These are phyloP conservation scores for Hypoxylon sp. DNA, from an alignment of 2,329 filamentous ascomycete species.

Conservation along the genomic window DNA sequence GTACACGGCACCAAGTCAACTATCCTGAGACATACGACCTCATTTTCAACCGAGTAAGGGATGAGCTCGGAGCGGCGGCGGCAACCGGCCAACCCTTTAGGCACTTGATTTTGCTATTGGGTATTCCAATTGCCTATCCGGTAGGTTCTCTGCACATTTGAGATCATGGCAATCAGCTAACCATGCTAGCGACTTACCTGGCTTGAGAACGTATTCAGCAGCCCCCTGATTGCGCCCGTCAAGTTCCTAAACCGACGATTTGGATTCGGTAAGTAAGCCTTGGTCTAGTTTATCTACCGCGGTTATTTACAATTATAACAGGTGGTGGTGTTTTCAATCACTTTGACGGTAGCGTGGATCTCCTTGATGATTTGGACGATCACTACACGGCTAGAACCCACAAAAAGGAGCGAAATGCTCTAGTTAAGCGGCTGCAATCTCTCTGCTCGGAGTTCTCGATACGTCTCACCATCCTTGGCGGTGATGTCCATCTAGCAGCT, in stretches of 20 bases:
- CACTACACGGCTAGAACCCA: slow-evolving; percentile 95
- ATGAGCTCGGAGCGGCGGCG: slow-evolving; percentile 79
- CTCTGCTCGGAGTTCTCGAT: slow-evolving; percentile 89
- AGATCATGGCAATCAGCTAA: slow-evolving; percentile 27
- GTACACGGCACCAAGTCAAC: slow-evolving; percentile 93
- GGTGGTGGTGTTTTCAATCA: slow-evolving; percentile 91
- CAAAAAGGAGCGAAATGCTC: slow-evolving; percentile 85
- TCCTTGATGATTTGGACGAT: slow-evolving; percentile 93
- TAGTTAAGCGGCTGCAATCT: slow-evolving; percentile 86
- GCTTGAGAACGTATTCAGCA: slow-evolving; percentile 92
- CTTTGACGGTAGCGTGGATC: slow-evolving; percentile 93
- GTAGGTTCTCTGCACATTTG: slow-evolving; percentile 67
- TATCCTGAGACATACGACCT: slow-evolving; percentile 91
- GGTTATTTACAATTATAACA: slow-evolving; percentile 36
- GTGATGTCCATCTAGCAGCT: slow-evolving; percentile 93
- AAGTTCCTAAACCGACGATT: slow-evolving; percentile 93
- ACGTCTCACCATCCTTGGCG: slow-evolving; percentile 91
- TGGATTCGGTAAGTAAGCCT: slow-evolving; percentile 70
- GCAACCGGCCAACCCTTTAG: slow-evolving; percentile 82
- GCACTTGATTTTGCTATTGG: slow-evolving; percentile 88
- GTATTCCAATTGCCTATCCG: slow-evolving; percentile 89
- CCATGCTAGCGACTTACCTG: slow-evolving; percentile 81
- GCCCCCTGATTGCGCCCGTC: slow-evolving; percentile 88
- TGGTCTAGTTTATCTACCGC: not conserved
- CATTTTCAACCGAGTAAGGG: slow-evolving; percentile 82